Evolutionary conservation across 2,329 filamentous ascomycete species (phyloP).

Genomic region (Dothidotthia symphoricarpi): DNA sequence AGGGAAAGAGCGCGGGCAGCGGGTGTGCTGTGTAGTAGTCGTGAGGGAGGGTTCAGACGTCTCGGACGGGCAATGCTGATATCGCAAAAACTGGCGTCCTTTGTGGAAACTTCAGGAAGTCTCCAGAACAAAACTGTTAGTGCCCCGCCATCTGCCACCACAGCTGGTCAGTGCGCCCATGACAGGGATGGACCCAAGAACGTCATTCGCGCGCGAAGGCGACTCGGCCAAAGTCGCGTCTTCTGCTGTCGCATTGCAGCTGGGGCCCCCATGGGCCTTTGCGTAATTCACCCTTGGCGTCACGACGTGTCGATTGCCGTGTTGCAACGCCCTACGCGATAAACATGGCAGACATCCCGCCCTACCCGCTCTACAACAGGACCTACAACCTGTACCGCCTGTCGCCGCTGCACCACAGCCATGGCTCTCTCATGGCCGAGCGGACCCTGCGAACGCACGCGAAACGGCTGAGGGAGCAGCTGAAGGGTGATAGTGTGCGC

Average conservation of each 20-base stretch:
- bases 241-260: too few relatives aligned
- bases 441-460: constrained; percentile 48
- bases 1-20: constrained; percentile 3
- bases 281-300: too few relatives aligned
- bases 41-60: too few relatives aligned
- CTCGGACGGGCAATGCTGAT: too few relatives aligned
- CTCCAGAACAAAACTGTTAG: not conserved
- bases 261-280: too few relatives aligned
- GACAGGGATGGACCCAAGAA: too few relatives aligned
- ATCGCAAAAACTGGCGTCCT: not conserved
- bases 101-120: too few relatives aligned
- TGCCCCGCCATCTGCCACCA: constrained; percentile 6
- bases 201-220: too few relatives aligned
- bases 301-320: too few relatives aligned
- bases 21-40: constrained; percentile 6
- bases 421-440: constrained; percentile 37
- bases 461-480: constrained; percentile 48
- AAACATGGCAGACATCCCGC: constrained; percentile 37
- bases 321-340: too few relatives aligned
- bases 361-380: constrained; percentile 52
- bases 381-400: constrained; percentile 56
- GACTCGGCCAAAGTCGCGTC: too few relatives aligned
- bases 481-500: constrained; percentile 51
- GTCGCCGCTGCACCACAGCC: constrained; percentile 54
- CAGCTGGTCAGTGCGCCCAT: too few relatives aligned